Percentiles rank a stretch among this genome's conserved stretches.
Evolutionary conservation across 2,329 filamentous ascomycete genomes (phyloP).

Genomic region (Arthrobotrys sphaeroides): DNA sequence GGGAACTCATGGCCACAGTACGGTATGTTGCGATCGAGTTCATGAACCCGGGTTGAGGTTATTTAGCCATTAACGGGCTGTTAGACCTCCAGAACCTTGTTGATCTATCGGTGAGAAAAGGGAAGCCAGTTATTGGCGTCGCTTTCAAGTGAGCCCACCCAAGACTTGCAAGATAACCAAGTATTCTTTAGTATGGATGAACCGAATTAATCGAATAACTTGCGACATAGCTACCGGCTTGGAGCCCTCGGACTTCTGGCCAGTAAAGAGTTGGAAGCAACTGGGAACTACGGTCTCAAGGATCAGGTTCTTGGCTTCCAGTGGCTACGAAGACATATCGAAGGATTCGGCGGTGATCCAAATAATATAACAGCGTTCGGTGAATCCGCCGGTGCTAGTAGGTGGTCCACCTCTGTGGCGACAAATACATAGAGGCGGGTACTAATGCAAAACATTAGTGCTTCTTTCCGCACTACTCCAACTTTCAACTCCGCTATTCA

Average conservation of each 20-base stretch:
- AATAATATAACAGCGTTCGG: conserved; percentile 38
- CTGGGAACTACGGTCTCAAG: conserved; percentile 66
- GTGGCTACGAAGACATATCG: conserved; percentile 62
- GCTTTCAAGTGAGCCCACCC: conserved; percentile 30
- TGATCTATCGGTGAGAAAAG: conserved; percentile 10
- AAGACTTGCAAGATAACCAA: not conserved
- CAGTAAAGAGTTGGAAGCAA: conserved; percentile 61
- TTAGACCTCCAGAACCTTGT: conserved; percentile 35
- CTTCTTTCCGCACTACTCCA: conserved; percentile 37
- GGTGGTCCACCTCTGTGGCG: not conserved
- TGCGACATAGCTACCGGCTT: conserved; percentile 53
- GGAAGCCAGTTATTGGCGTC: conserved; percentile 23
- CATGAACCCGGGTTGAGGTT: not conserved
- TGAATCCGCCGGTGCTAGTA: conserved; percentile 44
- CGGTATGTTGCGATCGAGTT: not conserved
- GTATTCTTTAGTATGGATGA: not conserved
- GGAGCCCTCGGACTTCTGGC: conserved; percentile 33
- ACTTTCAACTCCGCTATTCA: conserved; percentile 23
- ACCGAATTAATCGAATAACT: not conserved
- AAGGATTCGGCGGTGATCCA: conserved; percentile 29
- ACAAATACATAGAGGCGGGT: not conserved
- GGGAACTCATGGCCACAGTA: conserved; percentile 50
- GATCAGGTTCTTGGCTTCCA: conserved; percentile 66
- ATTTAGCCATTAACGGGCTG: not conserved
- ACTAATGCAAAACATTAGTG: conserved; percentile 7